Conservation (phyloP, 805 yeast genomes). For the Teunomyces barrocoloradensis region DNA sequence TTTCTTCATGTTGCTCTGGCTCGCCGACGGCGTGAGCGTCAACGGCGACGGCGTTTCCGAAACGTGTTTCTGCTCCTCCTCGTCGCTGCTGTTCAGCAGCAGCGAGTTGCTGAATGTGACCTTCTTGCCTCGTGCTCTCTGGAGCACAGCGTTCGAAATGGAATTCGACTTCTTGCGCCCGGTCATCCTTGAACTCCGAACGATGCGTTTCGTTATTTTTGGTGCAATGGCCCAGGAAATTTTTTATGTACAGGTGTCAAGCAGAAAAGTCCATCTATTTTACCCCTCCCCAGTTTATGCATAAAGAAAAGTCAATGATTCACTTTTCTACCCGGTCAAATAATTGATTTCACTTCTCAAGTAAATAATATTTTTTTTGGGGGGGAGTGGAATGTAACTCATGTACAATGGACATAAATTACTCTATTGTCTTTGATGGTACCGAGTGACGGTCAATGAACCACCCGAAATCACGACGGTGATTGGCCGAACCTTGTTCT, state of each 20-base stretch:
- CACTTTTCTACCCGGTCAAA: neutral
- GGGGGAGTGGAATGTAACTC: too few species aligned
- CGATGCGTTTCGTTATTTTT: neutral
- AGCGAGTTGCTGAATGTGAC: conserved; percentile 16
- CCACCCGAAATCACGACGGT: neutral
- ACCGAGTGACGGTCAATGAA: neutral
- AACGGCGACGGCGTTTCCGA: conserved; percentile 3
- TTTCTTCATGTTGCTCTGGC: neutral
- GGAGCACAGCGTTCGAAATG: conserved; percentile 24
- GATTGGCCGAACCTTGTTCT: neutral
- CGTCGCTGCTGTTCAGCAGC: conserved; percentile 7
- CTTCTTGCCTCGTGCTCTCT: conserved; percentile 20
- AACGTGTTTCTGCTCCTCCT: neutral
- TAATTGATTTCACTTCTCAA: neutral
- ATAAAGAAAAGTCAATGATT: neutral
- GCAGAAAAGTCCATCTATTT: too few species aligned
- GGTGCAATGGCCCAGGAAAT: neutral
- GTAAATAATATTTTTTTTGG: neutral
- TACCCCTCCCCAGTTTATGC: neutral
- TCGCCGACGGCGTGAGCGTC: conserved; percentile 2
- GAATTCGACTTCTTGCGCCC: conserved; percentile 17
- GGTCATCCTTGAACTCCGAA: neutral
- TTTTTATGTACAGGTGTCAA: neutral
- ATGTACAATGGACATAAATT: neutral
- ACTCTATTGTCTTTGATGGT: neutral